Evolutionary conservation across 179 eudicot species (phyloP), one percentile per base, ranked within the genome.

Genomic region (Spergularia azorica): DNA sequence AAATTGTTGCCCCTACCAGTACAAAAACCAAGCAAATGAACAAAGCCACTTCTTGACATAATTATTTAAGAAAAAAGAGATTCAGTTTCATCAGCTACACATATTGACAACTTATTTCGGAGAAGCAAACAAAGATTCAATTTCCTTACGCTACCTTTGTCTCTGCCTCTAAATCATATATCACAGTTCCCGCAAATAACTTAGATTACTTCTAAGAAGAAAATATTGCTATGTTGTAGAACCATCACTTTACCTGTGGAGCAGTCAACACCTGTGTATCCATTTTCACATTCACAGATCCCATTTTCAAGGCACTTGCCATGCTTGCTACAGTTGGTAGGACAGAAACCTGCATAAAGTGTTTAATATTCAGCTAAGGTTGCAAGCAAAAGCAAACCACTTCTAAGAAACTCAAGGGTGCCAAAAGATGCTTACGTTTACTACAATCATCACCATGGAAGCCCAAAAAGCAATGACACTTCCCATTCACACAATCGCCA

Each of bases 241-340:
- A 26, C 32, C 32, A 26, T 26, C 32, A 26, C 32, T 26, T 26
- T 26, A 93, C 99, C 99, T 21, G 99, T 95, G 54, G 99, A 95
- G 84, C 99, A 95, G 79, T 95, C 99, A 63, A 88, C 75, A 79
- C 99, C 99, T 32, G 97, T 87, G 83, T 81, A 91, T 17, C 99
- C 97, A 67, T 87, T 82, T 69, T 87, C 75, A 79, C 99, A 95
- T 71, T 86, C 83, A 78, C 99, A 95, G 63, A 85, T 77, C 57
- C 97, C 99, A 67, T 83, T 79, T 62, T 64, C 75, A 78, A 89
- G 97, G 84, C 99, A 95, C 83, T 85, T 82, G 38, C 99, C 99
- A 80, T 85, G 89, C 46, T 90, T 87, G 74, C 84, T 85, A 77
- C 99, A 95, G 58, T 87, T 89, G 73, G 85, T 84, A 55, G 97